Percentiles rank a stretch among this genome's conserved stretches.
phyloP scores from a whole-genome alignment of 2,329 filamentous ascomycete species.

The Cladosporium sp. region DNA sequence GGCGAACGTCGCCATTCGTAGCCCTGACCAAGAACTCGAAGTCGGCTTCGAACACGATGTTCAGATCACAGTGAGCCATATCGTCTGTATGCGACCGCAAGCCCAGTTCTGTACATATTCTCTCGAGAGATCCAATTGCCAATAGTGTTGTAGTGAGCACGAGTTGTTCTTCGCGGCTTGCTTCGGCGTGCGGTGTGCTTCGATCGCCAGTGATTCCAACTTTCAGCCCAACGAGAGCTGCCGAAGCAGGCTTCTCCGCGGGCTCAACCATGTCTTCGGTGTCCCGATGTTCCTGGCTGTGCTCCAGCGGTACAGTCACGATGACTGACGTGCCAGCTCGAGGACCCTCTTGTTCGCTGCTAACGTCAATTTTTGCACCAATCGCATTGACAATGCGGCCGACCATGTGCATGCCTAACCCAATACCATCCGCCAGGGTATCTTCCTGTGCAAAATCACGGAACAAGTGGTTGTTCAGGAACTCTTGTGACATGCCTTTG shows the following conservation, averaged over 20 bases:
- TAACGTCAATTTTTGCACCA: constrained; percentile 50
- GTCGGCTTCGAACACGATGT: not conserved
- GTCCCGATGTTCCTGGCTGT: not conserved
- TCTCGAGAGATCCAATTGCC: not conserved
- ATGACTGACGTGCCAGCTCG: constrained; percentile 17
- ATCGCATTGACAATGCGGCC: constrained; percentile 55
- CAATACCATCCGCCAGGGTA: constrained; percentile 56
- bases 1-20: not conserved
- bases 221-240: not conserved
- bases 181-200: not conserved
- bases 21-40: not conserved
- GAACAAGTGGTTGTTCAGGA: constrained; percentile 58
- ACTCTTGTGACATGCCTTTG: constrained; percentile 61
- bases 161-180: not conserved
- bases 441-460: constrained; percentile 65
- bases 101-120: not conserved
- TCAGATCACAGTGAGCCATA: not conserved
- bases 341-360: constrained; percentile 21
- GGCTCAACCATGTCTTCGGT: too few relatives aligned
- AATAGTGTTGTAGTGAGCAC: not conserved
- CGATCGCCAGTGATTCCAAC: not conserved
- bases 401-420: constrained; percentile 64
- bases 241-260: not conserved
- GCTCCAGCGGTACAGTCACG: constrained; percentile 13
- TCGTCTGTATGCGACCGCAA: not conserved